Evolutionary conservation across 176 grass and related monocot species (phyloP).

Genomic region (Carex pumila): DNA sequence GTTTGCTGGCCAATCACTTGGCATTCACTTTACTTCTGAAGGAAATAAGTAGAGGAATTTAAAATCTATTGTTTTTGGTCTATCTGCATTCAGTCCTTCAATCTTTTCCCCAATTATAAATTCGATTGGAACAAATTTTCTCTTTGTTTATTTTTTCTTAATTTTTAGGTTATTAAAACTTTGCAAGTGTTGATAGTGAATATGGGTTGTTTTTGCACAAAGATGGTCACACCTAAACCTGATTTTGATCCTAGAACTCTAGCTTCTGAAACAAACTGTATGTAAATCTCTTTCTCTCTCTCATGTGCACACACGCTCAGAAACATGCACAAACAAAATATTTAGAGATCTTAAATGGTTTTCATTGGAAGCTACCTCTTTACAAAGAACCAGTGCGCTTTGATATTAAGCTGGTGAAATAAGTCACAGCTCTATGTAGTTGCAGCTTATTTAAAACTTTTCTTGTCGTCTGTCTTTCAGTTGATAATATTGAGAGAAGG

Average conservation of each 20-base stretch:
- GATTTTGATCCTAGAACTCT: constrained; percentile 37
- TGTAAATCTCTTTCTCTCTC: constrained; percentile 14
- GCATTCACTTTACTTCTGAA: background rate
- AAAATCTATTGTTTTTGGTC: background rate
- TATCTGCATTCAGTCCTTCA: background rate
- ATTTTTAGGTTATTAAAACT: background rate
- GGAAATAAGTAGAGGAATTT: background rate
- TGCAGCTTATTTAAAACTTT: background rate
- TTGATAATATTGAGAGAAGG: background rate
- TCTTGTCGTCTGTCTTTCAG: background rate
- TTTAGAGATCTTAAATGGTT: background rate
- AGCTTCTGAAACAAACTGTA: constrained; percentile 58
- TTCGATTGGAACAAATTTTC: background rate
- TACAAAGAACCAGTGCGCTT: background rate
- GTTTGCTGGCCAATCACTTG: background rate
- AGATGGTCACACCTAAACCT: constrained; percentile 21
- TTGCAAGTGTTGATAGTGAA: background rate
- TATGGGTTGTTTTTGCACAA: constrained; percentile 55
- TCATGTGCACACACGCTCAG: background rate
- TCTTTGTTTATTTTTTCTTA: background rate
- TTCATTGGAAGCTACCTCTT: background rate
- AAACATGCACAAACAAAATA: background rate
- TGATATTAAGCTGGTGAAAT: background rate
- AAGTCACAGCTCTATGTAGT: background rate
- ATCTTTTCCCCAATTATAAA: background rate